Base-by-base conservation (phyloP, 352 stramenopile species). In the Elongisporangium prolatum region DNA sequence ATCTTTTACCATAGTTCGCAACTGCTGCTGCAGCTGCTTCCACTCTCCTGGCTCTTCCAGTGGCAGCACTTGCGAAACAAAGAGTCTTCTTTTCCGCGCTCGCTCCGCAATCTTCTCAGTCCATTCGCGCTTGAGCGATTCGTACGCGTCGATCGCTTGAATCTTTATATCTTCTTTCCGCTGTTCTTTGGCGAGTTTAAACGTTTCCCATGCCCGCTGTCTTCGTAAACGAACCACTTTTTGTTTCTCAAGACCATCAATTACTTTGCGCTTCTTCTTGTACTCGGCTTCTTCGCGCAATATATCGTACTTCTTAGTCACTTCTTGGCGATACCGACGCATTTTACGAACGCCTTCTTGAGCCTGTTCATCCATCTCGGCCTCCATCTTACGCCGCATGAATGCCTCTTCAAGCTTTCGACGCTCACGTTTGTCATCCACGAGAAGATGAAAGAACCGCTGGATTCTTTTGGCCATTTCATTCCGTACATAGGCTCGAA, bases 211-310 rank as follows among this genome's bases (percentile, higher is more conserved):
- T 52, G 84, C 65, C 1, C 80, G 75, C 50, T 88, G 74, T 0
- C 82, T 74, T 17, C 68, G 64, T 48, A 78, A 56, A n/a, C 62
- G 74, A 13, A 87, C 50, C 21, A 88, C 72, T 48, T 88, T 89
- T 18, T 79, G 64, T 44, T 89, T 91, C 56, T 91, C 77, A 1
- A 71, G 25, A 6, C 50, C 69, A 34, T 90, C 82, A 38, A 90
- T 77, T 20, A 68, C 63, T 21, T 74, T 68, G 22, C 75, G 79
- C 21, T 71, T 66, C 34, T 73, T 61, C 37, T 73, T 75, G 49
- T 74, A 72, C 11, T 83, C 67, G 5, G 60, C 52, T 10, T 83
- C 76, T 38, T 86, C 69, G 1, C 80, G 75, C 34, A 86, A 50
- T 44, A 77, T 72, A 48, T 84, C 68, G 55, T 80, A 92, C 48